These are phyloP conservation scores for Solanum sejunctum DNA, from an alignment of 257 asterid genomes.

Conservation along the genomic window DNA sequence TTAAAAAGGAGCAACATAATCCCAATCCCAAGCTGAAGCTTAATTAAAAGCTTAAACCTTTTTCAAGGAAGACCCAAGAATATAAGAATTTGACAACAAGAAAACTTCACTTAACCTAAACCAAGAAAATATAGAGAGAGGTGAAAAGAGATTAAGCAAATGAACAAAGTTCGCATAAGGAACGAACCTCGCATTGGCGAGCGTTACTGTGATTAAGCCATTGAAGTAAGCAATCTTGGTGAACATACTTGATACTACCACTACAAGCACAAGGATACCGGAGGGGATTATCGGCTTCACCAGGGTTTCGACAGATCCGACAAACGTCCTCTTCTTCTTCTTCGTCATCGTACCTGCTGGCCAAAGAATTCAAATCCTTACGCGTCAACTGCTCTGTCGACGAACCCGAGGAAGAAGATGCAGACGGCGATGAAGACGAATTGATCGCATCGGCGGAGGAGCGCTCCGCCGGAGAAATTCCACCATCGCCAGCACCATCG, in stretches of 20 bases:
- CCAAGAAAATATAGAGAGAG: neutral
- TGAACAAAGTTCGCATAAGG: neutral
- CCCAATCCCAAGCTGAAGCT: neutral
- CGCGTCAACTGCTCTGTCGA: slow-evolving; percentile 18
- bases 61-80: neutral
- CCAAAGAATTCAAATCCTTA: neutral
- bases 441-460: neutral
- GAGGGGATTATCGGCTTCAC: slow-evolving; percentile 83
- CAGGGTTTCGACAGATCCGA: slow-evolving; percentile 53
- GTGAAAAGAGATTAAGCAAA: neutral
- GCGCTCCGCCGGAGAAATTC: slow-evolving; percentile 10
- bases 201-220: slow-evolving; percentile 99
- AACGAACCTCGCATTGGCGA: slow-evolving; percentile 85
- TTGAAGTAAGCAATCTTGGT: slow-evolving; percentile 95
- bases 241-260: slow-evolving; percentile 94
- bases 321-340: slow-evolving; percentile 96
- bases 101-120: neutral
- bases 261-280: slow-evolving; percentile 96
- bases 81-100: neutral
- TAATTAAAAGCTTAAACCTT: neutral
- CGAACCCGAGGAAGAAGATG: slow-evolving; percentile 23
- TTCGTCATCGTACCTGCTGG: slow-evolving; percentile 51
- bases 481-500: slow-evolving; percentile 16
- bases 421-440: slow-evolving; percentile 8
- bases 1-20: neutral